Evolutionary conservation across 805 yeast genomes (phyloP).

Genomic region (Metschnikowia reukaufii): DNA sequence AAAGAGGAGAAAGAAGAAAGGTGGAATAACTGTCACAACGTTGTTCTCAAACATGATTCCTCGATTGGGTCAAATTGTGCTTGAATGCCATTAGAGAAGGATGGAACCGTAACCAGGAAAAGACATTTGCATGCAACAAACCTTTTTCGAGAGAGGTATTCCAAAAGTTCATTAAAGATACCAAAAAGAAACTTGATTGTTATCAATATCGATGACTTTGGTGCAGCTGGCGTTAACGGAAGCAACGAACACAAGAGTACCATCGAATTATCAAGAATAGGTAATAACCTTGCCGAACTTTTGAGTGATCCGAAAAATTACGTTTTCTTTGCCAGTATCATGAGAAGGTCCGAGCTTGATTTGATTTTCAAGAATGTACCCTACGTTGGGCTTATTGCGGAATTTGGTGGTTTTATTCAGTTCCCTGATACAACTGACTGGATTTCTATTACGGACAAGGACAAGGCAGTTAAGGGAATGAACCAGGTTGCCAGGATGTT

Average conservation of each 20-base stretch:
- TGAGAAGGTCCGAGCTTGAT: conserved; percentile 64
- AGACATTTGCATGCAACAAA: conserved; percentile 23
- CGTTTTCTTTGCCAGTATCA: conserved; percentile 70
- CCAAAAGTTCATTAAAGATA: conserved; percentile 27
- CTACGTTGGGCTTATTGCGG: conserved; percentile 81
- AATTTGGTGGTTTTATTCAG: conserved; percentile 80
- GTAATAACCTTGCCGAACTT: conserved; percentile 59
- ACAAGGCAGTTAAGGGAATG: conserved; percentile 54
- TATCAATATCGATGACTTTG: conserved; percentile 50
- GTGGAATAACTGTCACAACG: conserved; percentile 62
- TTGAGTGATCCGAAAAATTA: conserved; percentile 56
- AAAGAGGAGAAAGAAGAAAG: conserved; percentile 54
- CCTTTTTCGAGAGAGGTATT: conserved; percentile 38
- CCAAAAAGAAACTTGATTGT: conserved; percentile 47
- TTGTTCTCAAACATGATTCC: conserved; percentile 69
- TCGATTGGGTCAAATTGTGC: conserved; percentile 67
- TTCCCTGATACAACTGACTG: conserved; percentile 52
- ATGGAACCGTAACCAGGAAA: conserved; percentile 34
- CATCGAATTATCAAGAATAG: conserved; percentile 43
- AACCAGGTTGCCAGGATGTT: conserved; percentile 55
- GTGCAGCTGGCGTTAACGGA: conserved; percentile 23
- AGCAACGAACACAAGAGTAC: conserved; percentile 14
- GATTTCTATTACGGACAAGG: conserved; percentile 59
- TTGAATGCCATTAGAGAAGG: conserved; percentile 50
- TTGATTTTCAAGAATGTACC: conserved; percentile 66